Evolutionary conservation across 352 stramenopile genomes (phyloP).

Genomic region (Pseudoperonospora humuli): DNA sequence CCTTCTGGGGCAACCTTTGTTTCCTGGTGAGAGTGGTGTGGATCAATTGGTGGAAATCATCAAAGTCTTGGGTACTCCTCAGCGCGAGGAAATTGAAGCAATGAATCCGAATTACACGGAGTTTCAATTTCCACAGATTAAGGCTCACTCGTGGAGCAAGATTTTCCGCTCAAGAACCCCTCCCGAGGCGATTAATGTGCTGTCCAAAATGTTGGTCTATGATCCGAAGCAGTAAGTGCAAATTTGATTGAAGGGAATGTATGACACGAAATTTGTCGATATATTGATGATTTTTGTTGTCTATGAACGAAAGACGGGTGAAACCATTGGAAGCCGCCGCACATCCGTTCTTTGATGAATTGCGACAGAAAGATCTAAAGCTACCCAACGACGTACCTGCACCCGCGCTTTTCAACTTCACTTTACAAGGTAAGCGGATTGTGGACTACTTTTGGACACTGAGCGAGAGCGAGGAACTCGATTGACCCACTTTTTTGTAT

Average conservation of each 20-base stretch:
- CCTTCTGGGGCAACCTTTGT: constrained; percentile 95
- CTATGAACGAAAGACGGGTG: constrained; percentile 30
- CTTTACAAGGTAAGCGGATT: constrained; percentile 55
- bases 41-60: constrained; percentile 99
- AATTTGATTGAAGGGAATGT: background rate
- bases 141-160: constrained; percentile 96
- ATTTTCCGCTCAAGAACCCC: constrained; percentile 94
- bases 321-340: constrained; percentile 82
- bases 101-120: constrained; percentile 99
- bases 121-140: constrained; percentile 99
- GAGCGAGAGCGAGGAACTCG: too few relatives aligned
- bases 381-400: constrained; percentile 83
- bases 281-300: constrained; percentile 6
- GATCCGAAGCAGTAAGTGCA: constrained; percentile 89
- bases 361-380: constrained; percentile 76
- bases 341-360: constrained; percentile 98
- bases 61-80: constrained; percentile 97
- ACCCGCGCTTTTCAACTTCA: constrained; percentile 93
- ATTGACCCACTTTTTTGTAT: background rate
- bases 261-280: too few relatives aligned
- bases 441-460: background rate
- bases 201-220: constrained; percentile 96
- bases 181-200: constrained; percentile 95
- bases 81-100: constrained; percentile 95
- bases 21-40: constrained; percentile 97